Evolutionary conservation across 2,329 filamentous ascomycete species (phyloP).

Genomic region (Aspergillus sp.): DNA sequence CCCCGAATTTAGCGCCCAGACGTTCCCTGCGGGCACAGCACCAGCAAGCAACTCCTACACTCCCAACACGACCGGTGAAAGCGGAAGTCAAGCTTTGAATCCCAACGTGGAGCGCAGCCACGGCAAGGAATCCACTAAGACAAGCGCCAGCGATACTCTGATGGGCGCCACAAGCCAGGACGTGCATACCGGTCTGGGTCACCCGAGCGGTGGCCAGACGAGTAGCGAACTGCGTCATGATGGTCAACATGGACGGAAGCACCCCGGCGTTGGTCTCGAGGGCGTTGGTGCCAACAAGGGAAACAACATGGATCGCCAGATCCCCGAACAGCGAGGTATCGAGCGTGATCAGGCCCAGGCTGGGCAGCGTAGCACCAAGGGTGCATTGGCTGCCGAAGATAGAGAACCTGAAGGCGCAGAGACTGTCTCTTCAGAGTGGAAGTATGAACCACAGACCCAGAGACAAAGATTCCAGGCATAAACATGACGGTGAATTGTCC

Average conservation of each 20-base stretch:
- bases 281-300: constrained; percentile 39
- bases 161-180: constrained; percentile 52
- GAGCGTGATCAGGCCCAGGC: constrained; percentile 24
- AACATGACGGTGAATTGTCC: background rate
- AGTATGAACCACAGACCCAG: constrained; percentile 27
- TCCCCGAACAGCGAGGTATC: constrained; percentile 26
- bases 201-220: constrained; percentile 51
- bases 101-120: constrained; percentile 35
- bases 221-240: constrained; percentile 48
- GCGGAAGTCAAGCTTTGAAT: constrained; percentile 42
- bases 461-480: constrained; percentile 10
- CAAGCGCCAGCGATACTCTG: constrained; percentile 47
- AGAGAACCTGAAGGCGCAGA: constrained; percentile 29
- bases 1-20: constrained; percentile 64
- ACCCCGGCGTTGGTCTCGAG: constrained; percentile 41
- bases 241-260: constrained; percentile 41
- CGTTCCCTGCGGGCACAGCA: constrained; percentile 61
- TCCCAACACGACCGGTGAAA: constrained; percentile 38
- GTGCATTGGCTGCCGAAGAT: constrained; percentile 27
- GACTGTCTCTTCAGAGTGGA: constrained; percentile 24
- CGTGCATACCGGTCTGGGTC: constrained; percentile 53
- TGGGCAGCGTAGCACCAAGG: constrained; percentile 26
- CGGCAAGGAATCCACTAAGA: constrained; percentile 41
- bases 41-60: constrained; percentile 51
- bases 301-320: constrained; percentile 20